Evolutionary conservation across 805 yeast genomes (phyloP).

Genomic region (Yarrowia osloensis): DNA sequence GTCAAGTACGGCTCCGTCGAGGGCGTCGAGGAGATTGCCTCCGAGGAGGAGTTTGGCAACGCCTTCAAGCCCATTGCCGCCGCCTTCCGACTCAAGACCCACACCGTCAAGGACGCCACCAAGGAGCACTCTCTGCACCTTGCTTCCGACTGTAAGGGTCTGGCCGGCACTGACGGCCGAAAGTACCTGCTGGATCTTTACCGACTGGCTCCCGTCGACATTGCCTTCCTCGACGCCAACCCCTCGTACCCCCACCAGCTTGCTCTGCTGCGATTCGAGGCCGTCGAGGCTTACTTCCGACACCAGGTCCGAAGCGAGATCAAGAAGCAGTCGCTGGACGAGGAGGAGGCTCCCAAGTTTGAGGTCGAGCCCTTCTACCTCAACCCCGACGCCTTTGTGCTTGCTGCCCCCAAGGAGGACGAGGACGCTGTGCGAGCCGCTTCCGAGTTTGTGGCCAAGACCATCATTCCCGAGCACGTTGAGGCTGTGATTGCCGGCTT

Average conservation of each 20-base stretch:
- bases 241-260: conserved; percentile 79
- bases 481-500: conserved; percentile 54
- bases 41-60: conserved; percentile 55
- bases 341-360: conserved; percentile 40
- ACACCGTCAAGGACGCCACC: conserved; percentile 56
- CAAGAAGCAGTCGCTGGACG: conserved; percentile 46
- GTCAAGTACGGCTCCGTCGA: conserved; percentile 78
- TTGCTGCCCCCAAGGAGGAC: conserved; percentile 51
- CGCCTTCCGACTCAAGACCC: conserved; percentile 75
- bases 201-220: conserved; percentile 82
- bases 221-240: conserved; percentile 64
- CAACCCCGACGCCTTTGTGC: conserved; percentile 74
- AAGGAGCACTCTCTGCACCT: conserved; percentile 51
- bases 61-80: conserved; percentile 65
- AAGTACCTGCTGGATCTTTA: conserved; percentile 81
- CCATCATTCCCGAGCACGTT: conserved; percentile 65
- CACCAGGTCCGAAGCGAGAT: conserved; percentile 60
- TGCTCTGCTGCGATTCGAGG: conserved; percentile 78
- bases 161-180: conserved; percentile 81
- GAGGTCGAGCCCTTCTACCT: conserved; percentile 51
- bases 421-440: conserved; percentile 67
- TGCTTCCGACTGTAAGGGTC: conserved; percentile 83
- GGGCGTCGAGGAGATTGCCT: conserved; percentile 52
- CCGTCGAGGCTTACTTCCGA: conserved; percentile 88
- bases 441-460: conserved; percentile 60